Percentiles rank a stretch among this genome's conserved stretches.
Conservation (phyloP, 192 early-diverging fungal genomes). For the Coemansia pectinata region DNA sequence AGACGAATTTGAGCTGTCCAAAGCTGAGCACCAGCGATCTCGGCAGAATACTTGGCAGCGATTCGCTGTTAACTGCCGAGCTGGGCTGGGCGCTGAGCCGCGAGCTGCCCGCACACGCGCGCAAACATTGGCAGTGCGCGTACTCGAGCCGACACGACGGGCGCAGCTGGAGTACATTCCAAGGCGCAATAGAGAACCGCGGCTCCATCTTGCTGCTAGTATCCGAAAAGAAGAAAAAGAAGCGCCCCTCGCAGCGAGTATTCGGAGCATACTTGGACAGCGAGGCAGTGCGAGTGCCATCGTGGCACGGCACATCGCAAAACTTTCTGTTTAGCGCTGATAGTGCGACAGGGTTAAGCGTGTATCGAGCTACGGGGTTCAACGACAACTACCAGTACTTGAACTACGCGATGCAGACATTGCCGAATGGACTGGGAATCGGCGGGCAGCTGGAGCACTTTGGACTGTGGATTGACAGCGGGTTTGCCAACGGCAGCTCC, state of each 20-base stretch:
- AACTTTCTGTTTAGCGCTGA: conserved; percentile 62
- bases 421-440: conserved; percentile 74
- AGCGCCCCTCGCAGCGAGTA: conserved; percentile 55
- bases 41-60: background rate
- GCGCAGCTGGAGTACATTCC: conserved; percentile 51
- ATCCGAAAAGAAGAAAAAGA: conserved; percentile 23
- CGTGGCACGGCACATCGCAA: conserved; percentile 62
- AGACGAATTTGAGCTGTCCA: conserved; percentile 15
- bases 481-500: conserved; percentile 64
- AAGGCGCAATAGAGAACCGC: conserved; percentile 20
- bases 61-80: conserved; percentile 19
- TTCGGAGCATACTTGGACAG: conserved; percentile 70
- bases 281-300: conserved; percentile 58
- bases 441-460: conserved; percentile 76
- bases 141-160: conserved; percentile 42
- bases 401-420: conserved; percentile 69
- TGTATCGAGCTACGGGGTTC: conserved; percentile 42
- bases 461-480: conserved; percentile 68
- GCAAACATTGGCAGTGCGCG: conserved; percentile 22
- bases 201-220: conserved; percentile 43
- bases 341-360: conserved; percentile 17
- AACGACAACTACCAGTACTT: conserved; percentile 77
- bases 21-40: background rate
- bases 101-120: conserved; percentile 30
- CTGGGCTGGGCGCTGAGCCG: conserved; percentile 24